Evolutionary conservation across 2,329 filamentous ascomycete species (phyloP), one percentile per base, ranked within the genome.

Genomic region (Pseudocercospora musae): DNA sequence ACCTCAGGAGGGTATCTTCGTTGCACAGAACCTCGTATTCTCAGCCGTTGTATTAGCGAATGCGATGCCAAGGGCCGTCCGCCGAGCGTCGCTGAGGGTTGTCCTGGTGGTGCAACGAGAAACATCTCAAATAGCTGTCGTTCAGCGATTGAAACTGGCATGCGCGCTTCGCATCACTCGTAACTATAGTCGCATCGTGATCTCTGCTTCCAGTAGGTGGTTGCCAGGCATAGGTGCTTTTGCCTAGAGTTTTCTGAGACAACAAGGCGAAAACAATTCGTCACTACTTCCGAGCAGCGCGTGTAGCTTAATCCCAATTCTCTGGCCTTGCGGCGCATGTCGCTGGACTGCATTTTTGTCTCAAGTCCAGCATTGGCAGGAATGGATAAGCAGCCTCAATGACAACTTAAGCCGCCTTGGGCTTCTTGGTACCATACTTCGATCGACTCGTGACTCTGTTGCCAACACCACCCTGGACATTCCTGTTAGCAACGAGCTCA

Each of bases 381-480:
- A 52, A 52, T 52, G 48, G 48, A 52, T 25, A n/a, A 15, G 15
- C 48, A 25, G 23, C 44, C 25, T n/a, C 20, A 31, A 25, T 27
- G 8, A 25, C 25, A 25, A 15, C 2, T 66, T 68, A 82, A 21
- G 88, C 87, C 77, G 87, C 87, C 88, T 98, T 98, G 0, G 95
- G 94, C 82, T 97, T 98, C 88, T 99, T 99, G 55, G 95, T 96
- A 64, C 95, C 95, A 75, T 96, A 99, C 80, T 99, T 99, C 73
- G 92, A 97, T 73, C 95, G 85, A 77, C 90, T 92, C 21, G 88
- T 91, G 73, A 89, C 85, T 70, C 95, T 85, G 76, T 87, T 95
- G 21, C 87, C 88, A 68, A 99, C 95, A 82, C 95, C 95, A 74
- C 92, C 92, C 94, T 97, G 67, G 11, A 64, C 59, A 15, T 20